phyloP scores from a whole-genome alignment of 2,329 filamentous ascomycete genomes.

The Cadophora malorum region DNA sequence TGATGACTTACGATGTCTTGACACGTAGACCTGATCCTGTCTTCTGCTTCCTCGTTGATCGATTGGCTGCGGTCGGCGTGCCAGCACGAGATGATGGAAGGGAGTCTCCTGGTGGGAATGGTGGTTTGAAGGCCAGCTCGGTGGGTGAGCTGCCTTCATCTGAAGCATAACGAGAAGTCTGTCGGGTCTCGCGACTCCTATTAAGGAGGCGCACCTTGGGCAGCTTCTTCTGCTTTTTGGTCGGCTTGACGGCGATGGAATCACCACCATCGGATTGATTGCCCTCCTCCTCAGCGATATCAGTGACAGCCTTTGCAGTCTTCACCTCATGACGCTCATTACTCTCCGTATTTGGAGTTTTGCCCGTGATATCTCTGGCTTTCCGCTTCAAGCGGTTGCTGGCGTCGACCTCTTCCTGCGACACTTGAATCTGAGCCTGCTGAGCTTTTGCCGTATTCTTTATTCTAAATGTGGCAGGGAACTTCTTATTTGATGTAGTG shows the following conservation, averaged over 20 bases:
- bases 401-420: slow-evolving; percentile 36
- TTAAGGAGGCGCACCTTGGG: slow-evolving; percentile 40
- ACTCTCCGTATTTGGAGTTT: slow-evolving; percentile 37
- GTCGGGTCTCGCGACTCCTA: slow-evolving; percentile 33
- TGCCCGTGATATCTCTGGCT: slow-evolving; percentile 39
- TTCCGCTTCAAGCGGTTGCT: slow-evolving; percentile 38
- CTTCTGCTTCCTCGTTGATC: slow-evolving; percentile 64
- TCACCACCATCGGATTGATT: slow-evolving; percentile 39
- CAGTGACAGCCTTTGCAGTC: slow-evolving; percentile 14
- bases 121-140: slow-evolving; percentile 54
- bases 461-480: slow-evolving; percentile 20
- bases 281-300: slow-evolving; percentile 25
- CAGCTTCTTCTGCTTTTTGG: slow-evolving; percentile 25
- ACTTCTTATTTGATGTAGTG: slow-evolving; percentile 19
- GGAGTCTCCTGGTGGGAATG: slow-evolving; percentile 50
- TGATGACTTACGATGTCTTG: slow-evolving; percentile 70
- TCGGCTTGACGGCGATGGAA: slow-evolving; percentile 30
- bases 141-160: slow-evolving; percentile 61
- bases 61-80: slow-evolving; percentile 60
- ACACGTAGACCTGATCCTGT: slow-evolving; percentile 62
- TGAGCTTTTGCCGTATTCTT: slow-evolving; percentile 21
- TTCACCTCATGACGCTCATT: slow-evolving; percentile 39
- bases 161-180: slow-evolving; percentile 52
- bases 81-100: slow-evolving; percentile 62
- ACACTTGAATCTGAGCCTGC: slow-evolving; percentile 19